These are phyloP conservation scores for Neonectria neomacrospora DNA, from an alignment of 2,329 filamentous ascomycete genomes.

Conservation along the genomic window DNA sequence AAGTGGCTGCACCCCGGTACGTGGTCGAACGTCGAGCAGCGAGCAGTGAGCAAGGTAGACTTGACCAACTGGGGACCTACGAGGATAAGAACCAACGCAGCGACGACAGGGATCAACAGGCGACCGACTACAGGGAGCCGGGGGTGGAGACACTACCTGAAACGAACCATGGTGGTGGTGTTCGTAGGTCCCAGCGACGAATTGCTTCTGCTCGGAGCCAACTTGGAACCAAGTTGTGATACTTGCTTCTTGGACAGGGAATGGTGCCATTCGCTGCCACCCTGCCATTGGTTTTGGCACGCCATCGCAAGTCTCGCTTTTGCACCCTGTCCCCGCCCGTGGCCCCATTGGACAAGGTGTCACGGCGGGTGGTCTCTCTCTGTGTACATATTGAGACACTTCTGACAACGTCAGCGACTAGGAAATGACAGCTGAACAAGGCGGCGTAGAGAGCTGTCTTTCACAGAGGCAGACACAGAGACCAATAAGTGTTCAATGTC, in stretches of 20 bases:
- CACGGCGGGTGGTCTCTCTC: background rate
- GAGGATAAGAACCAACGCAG: no score
- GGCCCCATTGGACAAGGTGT: conserved; percentile 10
- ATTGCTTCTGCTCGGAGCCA: conserved; percentile 34
- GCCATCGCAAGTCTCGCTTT: conserved; percentile 14
- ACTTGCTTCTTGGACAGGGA: conserved; percentile 35
- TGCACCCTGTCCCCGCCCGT: background rate
- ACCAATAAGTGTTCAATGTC: background rate
- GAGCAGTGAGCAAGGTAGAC: no score
- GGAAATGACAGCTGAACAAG: background rate
- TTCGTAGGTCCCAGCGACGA: conserved; percentile 29
- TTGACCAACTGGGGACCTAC: background rate
- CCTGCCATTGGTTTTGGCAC: conserved; percentile 5
- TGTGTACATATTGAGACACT: background rate
- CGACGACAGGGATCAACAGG: conserved; percentile 2
- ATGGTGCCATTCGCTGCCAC: conserved; percentile 40
- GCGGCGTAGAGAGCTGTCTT: background rate
- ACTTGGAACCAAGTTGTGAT: conserved; percentile 19
- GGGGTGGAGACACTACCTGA: conserved; percentile 37
- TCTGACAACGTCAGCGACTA: background rate
- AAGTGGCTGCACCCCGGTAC: background rate
- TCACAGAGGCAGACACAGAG: background rate
- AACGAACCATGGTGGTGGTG: conserved; percentile 37
- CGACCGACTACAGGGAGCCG: conserved; percentile 7
- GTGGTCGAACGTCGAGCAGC: background rate